Conservation (phyloP, 2,329 filamentous ascomycete species). For the Cladosporium sp. region DNA sequence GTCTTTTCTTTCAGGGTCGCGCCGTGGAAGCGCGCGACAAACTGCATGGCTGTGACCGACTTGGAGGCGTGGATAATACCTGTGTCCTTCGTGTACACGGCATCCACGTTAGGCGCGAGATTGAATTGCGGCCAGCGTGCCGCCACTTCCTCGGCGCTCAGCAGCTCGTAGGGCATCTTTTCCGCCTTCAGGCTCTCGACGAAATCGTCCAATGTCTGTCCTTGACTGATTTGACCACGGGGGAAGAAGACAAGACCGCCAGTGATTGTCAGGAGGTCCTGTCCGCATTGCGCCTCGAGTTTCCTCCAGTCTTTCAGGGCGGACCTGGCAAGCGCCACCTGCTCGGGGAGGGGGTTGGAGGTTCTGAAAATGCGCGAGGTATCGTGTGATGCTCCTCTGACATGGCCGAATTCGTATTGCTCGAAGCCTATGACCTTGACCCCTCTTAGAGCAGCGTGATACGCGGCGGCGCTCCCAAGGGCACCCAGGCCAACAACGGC, state of each 20-base stretch:
- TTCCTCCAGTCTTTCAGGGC: background rate
- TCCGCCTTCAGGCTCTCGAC: background rate
- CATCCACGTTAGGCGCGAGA: background rate
- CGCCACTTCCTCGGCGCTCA: background rate
- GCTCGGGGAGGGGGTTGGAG: background rate
- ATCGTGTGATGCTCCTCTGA: background rate
- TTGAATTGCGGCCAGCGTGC: background rate
- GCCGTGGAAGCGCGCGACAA: background rate
- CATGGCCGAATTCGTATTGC: background rate
- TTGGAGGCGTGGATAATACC: background rate
- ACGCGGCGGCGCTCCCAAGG: background rate
- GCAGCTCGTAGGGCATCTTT: background rate
- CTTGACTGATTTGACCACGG: background rate
- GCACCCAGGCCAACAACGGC: background rate
- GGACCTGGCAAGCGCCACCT: background rate
- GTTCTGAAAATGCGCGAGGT: background rate
- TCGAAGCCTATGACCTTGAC: background rate
- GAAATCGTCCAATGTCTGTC: background rate
- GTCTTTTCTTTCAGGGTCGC: background rate
- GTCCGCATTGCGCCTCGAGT: background rate
- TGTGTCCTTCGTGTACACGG: background rate
- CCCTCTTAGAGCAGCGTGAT: background rate
- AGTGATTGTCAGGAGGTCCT: background rate
- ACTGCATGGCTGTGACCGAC: background rate
- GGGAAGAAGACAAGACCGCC: background rate